A percentile compares a stretch with the other conserved stretches of the same genome.
These are phyloP conservation scores for Cytospora chrysosperma DNA, from an alignment of 2,329 filamentous ascomycete species.

Conservation along the genomic window DNA sequence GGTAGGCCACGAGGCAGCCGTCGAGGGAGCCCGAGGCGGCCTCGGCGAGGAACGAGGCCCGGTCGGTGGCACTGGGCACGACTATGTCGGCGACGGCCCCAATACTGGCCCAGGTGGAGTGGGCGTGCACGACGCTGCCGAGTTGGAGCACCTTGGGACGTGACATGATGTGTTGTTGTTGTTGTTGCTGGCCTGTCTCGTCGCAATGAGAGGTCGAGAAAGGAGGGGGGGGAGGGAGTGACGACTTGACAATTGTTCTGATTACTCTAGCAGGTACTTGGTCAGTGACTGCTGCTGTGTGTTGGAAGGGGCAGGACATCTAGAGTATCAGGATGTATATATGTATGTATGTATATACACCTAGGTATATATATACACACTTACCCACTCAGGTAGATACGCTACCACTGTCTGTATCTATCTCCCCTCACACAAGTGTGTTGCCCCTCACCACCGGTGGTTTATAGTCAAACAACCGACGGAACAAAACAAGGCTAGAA, in stretches of 20 bases:
- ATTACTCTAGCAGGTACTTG: too few species aligned
- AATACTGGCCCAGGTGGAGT: conserved; percentile 54
- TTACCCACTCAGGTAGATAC: too few species aligned
- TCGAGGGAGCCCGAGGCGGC: conserved; percentile 64
- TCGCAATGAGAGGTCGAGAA: too few species aligned
- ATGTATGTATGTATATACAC: too few species aligned
- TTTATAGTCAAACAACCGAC: background rate
- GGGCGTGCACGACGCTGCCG: conserved; percentile 63
- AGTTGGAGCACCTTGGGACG: conserved; percentile 60
- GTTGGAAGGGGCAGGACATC: too few species aligned
- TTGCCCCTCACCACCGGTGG: background rate
- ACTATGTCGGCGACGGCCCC: conserved; percentile 66
- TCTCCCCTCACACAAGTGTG: background rate
- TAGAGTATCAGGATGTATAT: too few species aligned
- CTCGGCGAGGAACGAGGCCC: conserved; percentile 68
- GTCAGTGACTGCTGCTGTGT: too few species aligned
- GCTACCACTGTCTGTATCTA: too few species aligned
- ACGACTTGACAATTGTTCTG: too few species aligned
- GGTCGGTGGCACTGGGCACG: conserved; percentile 57
- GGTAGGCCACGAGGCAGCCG: conserved; percentile 63
- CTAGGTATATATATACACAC: too few species aligned
- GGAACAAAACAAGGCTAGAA: background rate
- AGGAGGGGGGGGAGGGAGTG: too few species aligned
- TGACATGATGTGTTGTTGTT: background rate
- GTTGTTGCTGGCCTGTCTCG: too few species aligned